Evolutionary conservation across 129 eudicot genomes (phyloP), one percentile per base, ranked within the genome.

Genomic region (Cynara cardunculus): DNA sequence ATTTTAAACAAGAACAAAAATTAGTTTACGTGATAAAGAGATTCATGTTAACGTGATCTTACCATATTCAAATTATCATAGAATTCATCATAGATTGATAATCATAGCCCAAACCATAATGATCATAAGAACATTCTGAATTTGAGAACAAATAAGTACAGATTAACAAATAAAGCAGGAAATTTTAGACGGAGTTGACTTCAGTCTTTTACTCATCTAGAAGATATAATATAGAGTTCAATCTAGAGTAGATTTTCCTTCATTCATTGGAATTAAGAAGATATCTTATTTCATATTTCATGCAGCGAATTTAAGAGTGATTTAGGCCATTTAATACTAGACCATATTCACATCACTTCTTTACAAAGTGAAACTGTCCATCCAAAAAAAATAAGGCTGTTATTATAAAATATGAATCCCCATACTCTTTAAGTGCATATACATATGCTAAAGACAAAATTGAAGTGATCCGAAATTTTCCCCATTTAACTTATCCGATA

Each of bases 21-120:
- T 78, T 80, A 64, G 72, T 26, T 25, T 26, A 14, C 4, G 4
- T 25, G 39, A 14, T 69, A 70, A 69, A 78, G 69, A 79, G 76
- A 70, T 2, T 39, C 10, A 70, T 19, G 19, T 79, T 18, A 19
- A 25, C 12, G 19, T 25, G 37, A 73, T 44, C 66, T 73, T 25
- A 73, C 78, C 67, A 41, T 44, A 72, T 39, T 22, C 25, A 9
- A n/a, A 28, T 18, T 32, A 25, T 73, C 13, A 73, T 26, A 73
- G 76, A 25, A 28, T 1, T 56, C 11, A 49, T 8, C 25, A 9
- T 8, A 18, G 37, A 73, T 56, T 56, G 22, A 56, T 18, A n/a
- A 56, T 16, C 25, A 32, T 8, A 70, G 9, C 46, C 74, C 74
- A 32, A n/a, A 70, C 1, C 32, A 34, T 30, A 71, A 32, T 70